phyloP scores from a whole-genome alignment of 345 rosid genomes.

The Excoecaria cochinchinensis region DNA sequence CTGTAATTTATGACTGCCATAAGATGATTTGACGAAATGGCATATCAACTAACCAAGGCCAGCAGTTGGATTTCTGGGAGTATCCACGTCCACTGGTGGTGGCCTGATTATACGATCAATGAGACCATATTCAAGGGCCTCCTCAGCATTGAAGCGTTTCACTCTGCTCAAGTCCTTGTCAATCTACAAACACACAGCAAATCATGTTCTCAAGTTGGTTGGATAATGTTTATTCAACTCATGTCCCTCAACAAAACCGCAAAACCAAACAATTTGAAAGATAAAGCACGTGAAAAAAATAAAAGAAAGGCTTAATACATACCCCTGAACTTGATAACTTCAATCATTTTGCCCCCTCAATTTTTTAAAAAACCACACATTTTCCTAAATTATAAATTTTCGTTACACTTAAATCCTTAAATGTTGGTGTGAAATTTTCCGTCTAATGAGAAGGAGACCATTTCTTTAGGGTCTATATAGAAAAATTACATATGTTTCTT shows the following conservation, averaged over 20 bases:
- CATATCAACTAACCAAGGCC: constrained; percentile 51
- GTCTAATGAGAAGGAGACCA: too few species aligned
- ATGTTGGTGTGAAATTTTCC: too few species aligned
- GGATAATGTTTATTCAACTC: neutral
- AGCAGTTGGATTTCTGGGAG: constrained; percentile 44
- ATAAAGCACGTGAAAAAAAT: too few species aligned
- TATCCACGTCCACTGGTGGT: constrained; percentile 53
- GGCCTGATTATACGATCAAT: constrained; percentile 74
- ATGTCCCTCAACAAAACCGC: neutral
- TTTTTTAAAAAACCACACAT: too few species aligned
- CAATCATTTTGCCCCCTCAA: too few species aligned
- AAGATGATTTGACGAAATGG: neutral
- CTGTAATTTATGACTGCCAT: neutral
- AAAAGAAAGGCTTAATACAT: too few species aligned
- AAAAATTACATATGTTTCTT: too few species aligned
- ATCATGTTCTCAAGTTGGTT: neutral
- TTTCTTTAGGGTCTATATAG: too few species aligned
- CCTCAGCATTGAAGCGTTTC: constrained; percentile 65
- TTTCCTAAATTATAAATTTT: too few species aligned
- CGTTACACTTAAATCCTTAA: too few species aligned
- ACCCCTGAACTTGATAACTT: too few species aligned
- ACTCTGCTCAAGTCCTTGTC: constrained; percentile 56
- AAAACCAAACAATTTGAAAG: neutral
- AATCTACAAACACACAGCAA: constrained; percentile 40
- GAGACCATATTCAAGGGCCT: constrained; percentile 81